A percentile compares a stretch with the other conserved stretches of the same genome.
Evolutionary conservation across 768 basidiomycete genomes (phyloP).

Genomic region (Naematelia aurantialba): DNA sequence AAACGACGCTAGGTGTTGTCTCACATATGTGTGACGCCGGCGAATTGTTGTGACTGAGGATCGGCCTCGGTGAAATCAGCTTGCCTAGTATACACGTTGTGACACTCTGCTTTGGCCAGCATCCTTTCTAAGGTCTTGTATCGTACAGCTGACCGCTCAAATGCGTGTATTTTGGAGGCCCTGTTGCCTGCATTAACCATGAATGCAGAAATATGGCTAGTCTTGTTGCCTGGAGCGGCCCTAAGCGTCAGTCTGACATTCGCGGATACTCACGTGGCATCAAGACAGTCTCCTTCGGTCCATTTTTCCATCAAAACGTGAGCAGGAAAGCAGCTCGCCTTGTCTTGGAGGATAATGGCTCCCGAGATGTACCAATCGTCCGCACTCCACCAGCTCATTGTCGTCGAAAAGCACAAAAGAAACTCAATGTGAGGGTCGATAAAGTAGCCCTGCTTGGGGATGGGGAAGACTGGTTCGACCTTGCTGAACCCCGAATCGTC

Average conservation of each 20-base stretch:
- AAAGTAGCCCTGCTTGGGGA: slow-evolving; percentile 55
- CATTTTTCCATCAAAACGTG: slow-evolving; percentile 63
- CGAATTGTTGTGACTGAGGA: slow-evolving; percentile 63
- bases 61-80: slow-evolving; percentile 79
- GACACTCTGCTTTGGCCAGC: slow-evolving; percentile 77
- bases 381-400: slow-evolving; percentile 56
- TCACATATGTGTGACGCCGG: slow-evolving; percentile 79
- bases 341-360: slow-evolving; percentile 90
- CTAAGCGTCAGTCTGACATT: slow-evolving; percentile 12
- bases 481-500: slow-evolving; percentile 17
- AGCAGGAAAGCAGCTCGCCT: slow-evolving; percentile 95
- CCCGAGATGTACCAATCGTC: slow-evolving; percentile 62
- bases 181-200: slow-evolving; percentile 59
- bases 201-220: slow-evolving; percentile 83
- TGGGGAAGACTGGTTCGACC: slow-evolving; percentile 27
- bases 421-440: slow-evolving; percentile 79
- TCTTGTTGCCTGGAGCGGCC: slow-evolving; percentile 97
- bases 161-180: slow-evolving; percentile 64
- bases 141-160: slow-evolving; percentile 78
- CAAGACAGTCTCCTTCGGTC: slow-evolving; percentile 59
- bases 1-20: slow-evolving; percentile 36
- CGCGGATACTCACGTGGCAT: slow-evolving; percentile 63
- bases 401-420: slow-evolving; percentile 71
- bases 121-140: slow-evolving; percentile 79
- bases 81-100: slow-evolving; percentile 70